Percentiles rank a stretch among this genome's conserved stretches.
phyloP scores from a whole-genome alignment of 257 asterid species.

The Nicotiana undulata region DNA sequence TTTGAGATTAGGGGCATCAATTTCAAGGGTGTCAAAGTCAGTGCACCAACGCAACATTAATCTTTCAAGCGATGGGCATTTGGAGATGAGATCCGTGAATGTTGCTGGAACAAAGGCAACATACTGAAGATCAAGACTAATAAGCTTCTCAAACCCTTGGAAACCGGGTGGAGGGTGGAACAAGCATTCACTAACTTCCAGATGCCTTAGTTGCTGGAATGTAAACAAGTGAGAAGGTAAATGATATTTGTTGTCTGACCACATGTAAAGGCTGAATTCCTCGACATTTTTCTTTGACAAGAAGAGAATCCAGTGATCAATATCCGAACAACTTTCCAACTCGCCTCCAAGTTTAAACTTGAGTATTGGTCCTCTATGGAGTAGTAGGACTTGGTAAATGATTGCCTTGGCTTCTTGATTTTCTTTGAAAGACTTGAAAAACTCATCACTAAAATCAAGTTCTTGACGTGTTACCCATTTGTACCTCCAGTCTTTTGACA shows the following conservation, averaged over 20 bases:
- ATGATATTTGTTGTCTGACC: not conserved
- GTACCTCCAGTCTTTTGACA: not conserved
- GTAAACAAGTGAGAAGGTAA: not conserved
- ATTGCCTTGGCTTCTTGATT: not conserved
- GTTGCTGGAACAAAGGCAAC: conserved; percentile 3
- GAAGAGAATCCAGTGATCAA: not conserved
- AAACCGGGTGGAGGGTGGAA: not conserved
- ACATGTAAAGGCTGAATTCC: not conserved
- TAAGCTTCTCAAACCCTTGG: conserved; percentile 9
- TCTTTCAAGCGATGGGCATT: conserved; percentile 11
- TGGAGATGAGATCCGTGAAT: conserved; percentile 4
- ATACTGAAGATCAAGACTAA: conserved; percentile 8
- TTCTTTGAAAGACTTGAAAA: not conserved
- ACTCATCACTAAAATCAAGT: not conserved
- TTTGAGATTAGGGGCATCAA: not conserved
- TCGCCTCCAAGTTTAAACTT: not conserved
- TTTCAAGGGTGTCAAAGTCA: conserved; percentile 7
- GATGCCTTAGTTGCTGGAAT: not conserved
- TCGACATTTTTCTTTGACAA: not conserved
- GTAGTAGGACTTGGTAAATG: not conserved
- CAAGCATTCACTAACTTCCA: not conserved
- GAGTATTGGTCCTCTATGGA: not conserved
- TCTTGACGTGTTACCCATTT: not conserved
- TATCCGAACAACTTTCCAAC: not conserved
- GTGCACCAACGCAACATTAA: conserved; percentile 6